phyloP scores from a whole-genome alignment of 1,284 basidiomycete species.

The Moniliella sp. region DNA sequence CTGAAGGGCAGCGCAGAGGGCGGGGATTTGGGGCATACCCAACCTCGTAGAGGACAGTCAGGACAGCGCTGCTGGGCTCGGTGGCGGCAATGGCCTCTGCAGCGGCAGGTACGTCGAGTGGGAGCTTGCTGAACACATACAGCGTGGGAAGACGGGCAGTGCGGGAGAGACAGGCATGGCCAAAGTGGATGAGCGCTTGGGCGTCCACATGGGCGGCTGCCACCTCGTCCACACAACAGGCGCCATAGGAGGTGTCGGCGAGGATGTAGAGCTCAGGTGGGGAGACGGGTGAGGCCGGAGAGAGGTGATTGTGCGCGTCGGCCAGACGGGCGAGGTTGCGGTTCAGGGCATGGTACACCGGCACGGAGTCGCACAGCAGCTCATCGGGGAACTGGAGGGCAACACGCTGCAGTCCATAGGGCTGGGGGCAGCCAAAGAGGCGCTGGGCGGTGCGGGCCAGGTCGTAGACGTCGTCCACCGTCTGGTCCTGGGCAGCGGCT shows the following conservation, averaged over 20 bases:
- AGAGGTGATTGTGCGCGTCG: too few relatives aligned
- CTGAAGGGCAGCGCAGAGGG: too few relatives aligned
- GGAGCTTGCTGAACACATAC: slow-evolving; percentile 59
- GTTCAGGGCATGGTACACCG: slow-evolving; percentile 57
- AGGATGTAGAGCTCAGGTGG: slow-evolving; percentile 53
- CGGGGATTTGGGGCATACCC: slow-evolving; percentile 42
- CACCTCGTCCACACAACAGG: slow-evolving; percentile 90
- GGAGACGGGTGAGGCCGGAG: too few relatives aligned
- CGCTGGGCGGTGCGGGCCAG: not conserved
- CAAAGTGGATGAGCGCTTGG: slow-evolving; percentile 78
- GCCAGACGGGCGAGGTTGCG: not conserved
- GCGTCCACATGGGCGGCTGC: slow-evolving; percentile 82
- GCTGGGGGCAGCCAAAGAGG: not conserved
- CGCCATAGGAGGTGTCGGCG: slow-evolving; percentile 90
- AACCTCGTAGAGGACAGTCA: slow-evolving; percentile 67
- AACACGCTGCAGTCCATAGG: slow-evolving; percentile 10
- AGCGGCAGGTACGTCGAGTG: slow-evolving; percentile 36
- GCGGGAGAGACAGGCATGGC: slow-evolving; percentile 71
- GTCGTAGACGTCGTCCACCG: not conserved
- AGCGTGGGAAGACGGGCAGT: slow-evolving; percentile 58
- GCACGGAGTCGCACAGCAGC: slow-evolving; percentile 63
- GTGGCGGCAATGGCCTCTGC: too few relatives aligned
- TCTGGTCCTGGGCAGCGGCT: not conserved
- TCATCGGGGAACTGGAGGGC: slow-evolving; percentile 93
- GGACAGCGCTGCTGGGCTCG: too few relatives aligned